phyloP scores from a whole-genome alignment of 2,329 filamentous ascomycete species.

The Paramyrothecium roridum region DNA sequence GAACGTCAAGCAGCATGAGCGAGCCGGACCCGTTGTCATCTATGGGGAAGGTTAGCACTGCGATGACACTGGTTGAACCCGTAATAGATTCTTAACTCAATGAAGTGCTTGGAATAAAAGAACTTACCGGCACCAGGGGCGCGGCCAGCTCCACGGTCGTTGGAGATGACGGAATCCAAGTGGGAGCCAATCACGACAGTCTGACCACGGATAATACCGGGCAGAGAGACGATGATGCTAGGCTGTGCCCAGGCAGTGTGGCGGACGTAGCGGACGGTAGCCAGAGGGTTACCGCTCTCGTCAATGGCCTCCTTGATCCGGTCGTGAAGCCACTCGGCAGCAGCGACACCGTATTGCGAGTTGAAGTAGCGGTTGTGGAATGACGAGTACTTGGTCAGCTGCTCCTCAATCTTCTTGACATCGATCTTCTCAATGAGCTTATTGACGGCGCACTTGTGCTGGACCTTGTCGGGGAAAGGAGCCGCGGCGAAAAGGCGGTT shows the following conservation, averaged over 20 bases:
- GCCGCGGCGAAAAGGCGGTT: slow-evolving; percentile 6
- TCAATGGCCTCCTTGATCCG: slow-evolving; percentile 32
- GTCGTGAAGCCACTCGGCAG: slow-evolving; percentile 39
- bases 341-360: slow-evolving; percentile 35
- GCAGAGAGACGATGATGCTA: slow-evolving; percentile 43
- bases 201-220: slow-evolving; percentile 31
- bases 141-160: slow-evolving; percentile 31
- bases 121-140: slow-evolving; percentile 37
- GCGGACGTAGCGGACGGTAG: slow-evolving; percentile 36
- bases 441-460: slow-evolving; percentile 13
- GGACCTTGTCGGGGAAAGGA: slow-evolving; percentile 12
- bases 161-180: slow-evolving; percentile 39
- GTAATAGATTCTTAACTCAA: too few relatives aligned
- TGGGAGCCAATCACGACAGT: slow-evolving; percentile 38
- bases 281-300: slow-evolving; percentile 31
- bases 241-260: slow-evolving; percentile 42
- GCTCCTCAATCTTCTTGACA: slow-evolving; percentile 24
- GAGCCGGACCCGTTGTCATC: slow-evolving; percentile 45
- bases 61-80: too few relatives aligned
- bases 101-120: neutral
- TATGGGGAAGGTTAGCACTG: neutral
- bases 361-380: slow-evolving; percentile 43
- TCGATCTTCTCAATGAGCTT: slow-evolving; percentile 11
- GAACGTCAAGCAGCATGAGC: slow-evolving; percentile 42
- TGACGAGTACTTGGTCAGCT: slow-evolving; percentile 22